phyloP scores from a whole-genome alignment of 768 basidiomycete species.

The Mycena latifolia region DNA sequence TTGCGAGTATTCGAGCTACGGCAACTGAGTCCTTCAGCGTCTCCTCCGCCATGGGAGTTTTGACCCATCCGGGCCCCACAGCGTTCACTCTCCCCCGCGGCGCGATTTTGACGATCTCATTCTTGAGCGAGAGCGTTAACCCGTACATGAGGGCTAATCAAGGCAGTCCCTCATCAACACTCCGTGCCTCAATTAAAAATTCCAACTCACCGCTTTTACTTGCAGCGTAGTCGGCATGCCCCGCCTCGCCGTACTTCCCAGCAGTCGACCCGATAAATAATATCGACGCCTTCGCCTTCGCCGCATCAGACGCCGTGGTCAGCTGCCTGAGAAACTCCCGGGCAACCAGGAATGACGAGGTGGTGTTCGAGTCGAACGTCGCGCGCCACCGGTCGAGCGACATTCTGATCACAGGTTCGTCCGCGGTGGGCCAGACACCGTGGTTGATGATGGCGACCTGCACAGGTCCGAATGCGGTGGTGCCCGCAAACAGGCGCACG shows the following conservation, averaged over 20 bases:
- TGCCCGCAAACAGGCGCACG: slow-evolving; percentile 59
- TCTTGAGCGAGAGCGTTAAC: slow-evolving; percentile 75
- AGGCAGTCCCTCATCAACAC: too few relatives aligned
- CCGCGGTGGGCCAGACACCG: slow-evolving; percentile 60
- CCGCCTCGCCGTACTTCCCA: slow-evolving; percentile 80
- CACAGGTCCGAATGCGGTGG: slow-evolving; percentile 59
- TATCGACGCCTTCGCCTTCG: slow-evolving; percentile 65
- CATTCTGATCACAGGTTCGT: slow-evolving; percentile 68
- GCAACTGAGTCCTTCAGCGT: slow-evolving; percentile 66
- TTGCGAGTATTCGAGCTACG: slow-evolving; percentile 72
- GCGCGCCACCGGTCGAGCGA: too few relatives aligned
- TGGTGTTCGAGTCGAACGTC: slow-evolving; percentile 73
- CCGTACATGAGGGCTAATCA: slow-evolving; percentile 81
- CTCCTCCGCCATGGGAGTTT: slow-evolving; percentile 72
- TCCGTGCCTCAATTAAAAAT: neutral
- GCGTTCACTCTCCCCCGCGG: slow-evolving; percentile 78
- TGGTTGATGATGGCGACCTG: slow-evolving; percentile 76
- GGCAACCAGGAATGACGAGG: slow-evolving; percentile 75
- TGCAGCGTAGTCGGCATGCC: too few relatives aligned
- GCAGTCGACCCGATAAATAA: slow-evolving; percentile 79
- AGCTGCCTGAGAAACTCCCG: slow-evolving; percentile 69
- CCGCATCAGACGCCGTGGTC: too few relatives aligned
- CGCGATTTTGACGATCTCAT: slow-evolving; percentile 84
- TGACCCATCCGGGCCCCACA: slow-evolving; percentile 78
- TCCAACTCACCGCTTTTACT: slow-evolving; percentile 21